Base-by-base conservation (phyloP, 495 filamentous ascomycete genomes). In the Entonaema liquescens region DNA sequence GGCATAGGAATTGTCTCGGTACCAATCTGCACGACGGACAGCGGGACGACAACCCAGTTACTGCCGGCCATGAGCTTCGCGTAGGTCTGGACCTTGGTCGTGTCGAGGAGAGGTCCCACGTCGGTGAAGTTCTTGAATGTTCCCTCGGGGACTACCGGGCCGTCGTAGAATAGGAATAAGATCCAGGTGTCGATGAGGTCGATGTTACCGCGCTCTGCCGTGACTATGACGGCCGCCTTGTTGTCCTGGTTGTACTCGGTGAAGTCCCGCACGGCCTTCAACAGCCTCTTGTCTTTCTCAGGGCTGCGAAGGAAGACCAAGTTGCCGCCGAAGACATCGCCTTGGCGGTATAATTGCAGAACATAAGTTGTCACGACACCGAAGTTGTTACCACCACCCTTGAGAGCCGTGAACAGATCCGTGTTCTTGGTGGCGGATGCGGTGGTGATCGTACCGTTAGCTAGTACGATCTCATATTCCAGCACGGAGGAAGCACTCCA, bases 111-210 rank as follows among this genome's bases (percentile, higher is more conserved):
- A 31, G 65, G 73, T 9, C 70, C 70, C 19, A 42, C 62, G 17
- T 73, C 79, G 2, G 83, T 86, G 74, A 89, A 88, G 70, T 85
- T 85, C 56, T 83, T 78, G 65, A 90, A 90, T 1, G 84, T 79
- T 11, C 80, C 84, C 0, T 79, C 72, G 5, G 87, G 87, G 8
- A 86, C 84, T 25, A 80, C 76, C 0, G 81, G 79, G 8, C 86
- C 87, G 55, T 89, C 85, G 72, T 89, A 89, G 80, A 89, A 90
- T 19, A 88, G 72, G 72, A 89, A 90, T 71, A 89, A 78, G 62
- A 88, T 86, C 85, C 86, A 89, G 15, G 83, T 79, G 15, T 88
- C 82, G 58, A 88, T 58, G 4, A 85, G 64, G 5, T 80, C 74
- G 47, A 77, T 67, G 65, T 75, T 76, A 1, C 83, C 79, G 31